phyloP scores from a whole-genome alignment of 306 rosid species.

The Erythrophleum fordii region DNA sequence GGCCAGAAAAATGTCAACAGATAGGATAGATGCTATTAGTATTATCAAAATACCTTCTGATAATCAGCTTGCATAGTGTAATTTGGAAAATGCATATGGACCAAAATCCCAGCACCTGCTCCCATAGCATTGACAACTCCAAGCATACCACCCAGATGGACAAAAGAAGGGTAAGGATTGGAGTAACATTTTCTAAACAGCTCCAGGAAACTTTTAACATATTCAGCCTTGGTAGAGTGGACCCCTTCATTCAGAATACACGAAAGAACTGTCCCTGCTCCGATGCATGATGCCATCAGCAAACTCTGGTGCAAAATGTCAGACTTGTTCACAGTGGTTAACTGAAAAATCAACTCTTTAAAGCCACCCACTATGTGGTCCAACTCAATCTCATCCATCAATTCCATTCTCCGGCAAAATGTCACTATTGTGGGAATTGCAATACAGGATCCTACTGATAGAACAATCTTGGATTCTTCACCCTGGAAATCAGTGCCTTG shows the following conservation, averaged over 20 bases:
- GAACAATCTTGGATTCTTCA: constrained; percentile 50
- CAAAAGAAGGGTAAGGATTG: constrained; percentile 68
- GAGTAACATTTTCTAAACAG: constrained; percentile 81
- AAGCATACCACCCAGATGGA: constrained; percentile 90
- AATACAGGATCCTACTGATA: constrained; percentile 89
- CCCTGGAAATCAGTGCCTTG: constrained; percentile 45
- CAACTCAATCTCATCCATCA: constrained; percentile 70
- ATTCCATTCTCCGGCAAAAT: constrained; percentile 83
- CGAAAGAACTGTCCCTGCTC: constrained; percentile 83
- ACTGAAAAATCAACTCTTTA: constrained; percentile 70
- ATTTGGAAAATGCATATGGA: constrained; percentile 53
- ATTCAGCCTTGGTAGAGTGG: constrained; percentile 62
- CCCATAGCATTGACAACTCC: constrained; percentile 87
- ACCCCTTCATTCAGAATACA: constrained; percentile 74
- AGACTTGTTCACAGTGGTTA: constrained; percentile 64
- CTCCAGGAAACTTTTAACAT: constrained; percentile 68
- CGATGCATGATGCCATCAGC: constrained; percentile 87
- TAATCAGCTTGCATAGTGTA: constrained; percentile 43
- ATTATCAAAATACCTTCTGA: constrained; percentile 61
- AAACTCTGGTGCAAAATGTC: constrained; percentile 65
- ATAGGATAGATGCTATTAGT: constrained; percentile 13
- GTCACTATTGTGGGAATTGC: constrained; percentile 77
- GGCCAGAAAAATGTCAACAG: not conserved
- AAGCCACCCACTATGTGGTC: constrained; percentile 61
- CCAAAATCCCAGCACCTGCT: constrained; percentile 75